A percentile compares a stretch with the other conserved stretches of the same genome.
Conservation (phyloP, 2,329 filamentous ascomycete genomes). For the Trichocomaceae sp. region DNA sequence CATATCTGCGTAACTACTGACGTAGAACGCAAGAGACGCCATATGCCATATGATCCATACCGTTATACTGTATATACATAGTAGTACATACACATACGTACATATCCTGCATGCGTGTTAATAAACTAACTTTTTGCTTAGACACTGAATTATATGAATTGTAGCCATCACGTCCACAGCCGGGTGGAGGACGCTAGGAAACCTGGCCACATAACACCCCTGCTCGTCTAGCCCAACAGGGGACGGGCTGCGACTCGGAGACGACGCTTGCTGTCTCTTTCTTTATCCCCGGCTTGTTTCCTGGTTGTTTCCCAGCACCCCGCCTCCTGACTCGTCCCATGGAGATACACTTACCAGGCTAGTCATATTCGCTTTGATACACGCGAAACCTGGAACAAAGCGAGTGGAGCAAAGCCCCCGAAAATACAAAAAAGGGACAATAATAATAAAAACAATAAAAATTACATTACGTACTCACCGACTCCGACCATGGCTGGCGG, state of each 20-base stretch:
- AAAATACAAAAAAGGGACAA: too few relatives aligned
- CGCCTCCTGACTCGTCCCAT: slow-evolving; percentile 4
- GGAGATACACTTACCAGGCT: not conserved
- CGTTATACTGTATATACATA: too few relatives aligned
- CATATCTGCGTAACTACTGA: not conserved
- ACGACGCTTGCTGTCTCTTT: too few relatives aligned
- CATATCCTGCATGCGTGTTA: too few relatives aligned
- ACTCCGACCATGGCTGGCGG: not conserved
- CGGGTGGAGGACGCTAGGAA: too few relatives aligned
- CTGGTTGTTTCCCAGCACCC: not conserved
- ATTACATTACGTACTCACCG: not conserved
- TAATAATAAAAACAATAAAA: not conserved
- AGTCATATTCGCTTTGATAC: not conserved
- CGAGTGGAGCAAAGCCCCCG: not conserved
- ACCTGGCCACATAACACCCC: too few relatives aligned
- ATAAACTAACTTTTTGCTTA: too few relatives aligned
- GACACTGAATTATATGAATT: too few relatives aligned
- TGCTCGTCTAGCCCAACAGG: not conserved
- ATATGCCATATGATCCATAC: too few relatives aligned
- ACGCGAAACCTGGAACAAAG: not conserved
- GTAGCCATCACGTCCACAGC: too few relatives aligned
- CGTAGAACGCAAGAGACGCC: not conserved
- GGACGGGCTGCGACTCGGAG: not conserved
- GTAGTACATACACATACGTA: too few relatives aligned
- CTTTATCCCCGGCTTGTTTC: slow-evolving; percentile 2